Evolutionary conservation across 2,329 filamentous ascomycete genomes (phyloP), one percentile per base, ranked within the genome.

Genomic region (Septoria petroselini): DNA sequence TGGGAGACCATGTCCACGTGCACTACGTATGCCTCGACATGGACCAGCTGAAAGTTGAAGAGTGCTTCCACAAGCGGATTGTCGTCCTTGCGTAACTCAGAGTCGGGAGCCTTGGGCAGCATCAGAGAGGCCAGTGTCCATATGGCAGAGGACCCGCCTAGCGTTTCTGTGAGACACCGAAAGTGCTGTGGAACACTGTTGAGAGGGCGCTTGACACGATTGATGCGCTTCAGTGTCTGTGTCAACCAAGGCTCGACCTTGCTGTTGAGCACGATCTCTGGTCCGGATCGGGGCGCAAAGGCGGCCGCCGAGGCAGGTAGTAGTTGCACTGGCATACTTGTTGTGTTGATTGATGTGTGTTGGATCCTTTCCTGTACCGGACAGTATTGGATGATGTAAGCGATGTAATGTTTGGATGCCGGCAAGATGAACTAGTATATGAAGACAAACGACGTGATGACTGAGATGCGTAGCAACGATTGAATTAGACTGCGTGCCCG

Each of bases 1-100:
- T 91, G 86, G 65, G 94, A 83, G 53, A 98, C 91, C 90, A 97
- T 95, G 76, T 98, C 93, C 71, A 98, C 90, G 71, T 97, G 91
- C 54, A 98, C 93, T 62, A 97, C 91, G 70, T 98, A 98, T 44
- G 93, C 93, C 74, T 97, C 91, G 62, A 97, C 76, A 69, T 96
- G 89, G 66, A 96, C 77, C 67, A 96, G 81, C 75, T 94, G 86
- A 72, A 91, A 93, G 79, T 94, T 94, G 80, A 87, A 89, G 57
- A 96, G 75, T 57, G 87, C 88, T 73, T 96, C 90, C 60, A 91
- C 78, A 58, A 95, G 76, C 38, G 87, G 86, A 68, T 94, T 88
- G 43, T 82, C 75, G 67, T 96, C 89, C 71, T 84, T 84, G 70
- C 82, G 83, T 68, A 95, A 79, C 62, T 96, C 88, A 33, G 88